phyloP scores from a whole-genome alignment of 164 flowering plant genomes.

The Macadamia integrifolia region DNA sequence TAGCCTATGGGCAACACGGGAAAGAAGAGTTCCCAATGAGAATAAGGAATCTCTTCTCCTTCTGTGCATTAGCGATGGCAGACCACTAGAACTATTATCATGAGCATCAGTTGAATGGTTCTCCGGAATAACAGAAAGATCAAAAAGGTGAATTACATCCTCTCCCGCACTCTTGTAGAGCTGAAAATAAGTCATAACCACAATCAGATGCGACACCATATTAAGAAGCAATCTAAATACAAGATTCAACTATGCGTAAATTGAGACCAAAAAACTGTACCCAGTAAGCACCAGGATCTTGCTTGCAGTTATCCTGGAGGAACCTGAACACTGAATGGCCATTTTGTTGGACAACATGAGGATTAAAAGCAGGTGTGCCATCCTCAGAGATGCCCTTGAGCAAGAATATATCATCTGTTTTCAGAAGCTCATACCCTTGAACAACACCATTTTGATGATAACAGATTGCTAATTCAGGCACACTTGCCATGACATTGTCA shows the following conservation, averaged over 20 bases:
- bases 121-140: conserved; percentile 73
- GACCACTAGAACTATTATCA: conserved; percentile 48
- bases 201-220: neutral
- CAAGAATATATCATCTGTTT: conserved; percentile 90
- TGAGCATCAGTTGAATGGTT: conserved; percentile 46
- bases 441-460: conserved; percentile 94
- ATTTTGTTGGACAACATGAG: conserved; percentile 95
- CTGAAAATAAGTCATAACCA: conserved; percentile 31
- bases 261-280: conserved; percentile 32
- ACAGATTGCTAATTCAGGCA: conserved; percentile 94
- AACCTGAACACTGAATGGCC: conserved; percentile 93
- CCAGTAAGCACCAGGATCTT: conserved; percentile 99
- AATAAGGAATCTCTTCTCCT: conserved; percentile 73
- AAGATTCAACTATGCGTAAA: conserved; percentile 1
- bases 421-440: conserved; percentile 91
- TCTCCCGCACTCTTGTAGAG: conserved; percentile 93
- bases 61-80: conserved; percentile 64
- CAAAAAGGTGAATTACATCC: conserved; percentile 93
- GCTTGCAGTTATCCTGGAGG: conserved; percentile 94
- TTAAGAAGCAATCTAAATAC: neutral
- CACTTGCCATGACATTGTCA: conserved; percentile 98
- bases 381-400: conserved; percentile 88
- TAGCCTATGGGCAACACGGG: conserved; percentile 87
- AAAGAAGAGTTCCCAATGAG: conserved; percentile 80
- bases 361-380: conserved; percentile 93